Evolutionary conservation across 1,284 basidiomycete genomes (phyloP).

Genomic region (Ustilago crameri): DNA sequence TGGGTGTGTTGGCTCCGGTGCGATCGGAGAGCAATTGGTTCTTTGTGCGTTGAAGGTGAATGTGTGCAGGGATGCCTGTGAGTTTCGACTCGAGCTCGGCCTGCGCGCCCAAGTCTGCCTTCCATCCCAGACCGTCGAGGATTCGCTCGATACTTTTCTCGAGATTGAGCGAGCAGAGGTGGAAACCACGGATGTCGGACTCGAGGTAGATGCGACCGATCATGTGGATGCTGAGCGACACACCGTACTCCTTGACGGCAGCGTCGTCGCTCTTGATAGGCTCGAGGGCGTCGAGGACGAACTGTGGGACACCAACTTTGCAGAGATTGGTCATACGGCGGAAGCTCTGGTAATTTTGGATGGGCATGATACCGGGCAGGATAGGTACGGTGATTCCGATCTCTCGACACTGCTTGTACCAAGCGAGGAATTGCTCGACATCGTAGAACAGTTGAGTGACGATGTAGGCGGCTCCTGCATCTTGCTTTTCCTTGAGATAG

Average conservation of each 20-base stretch:
- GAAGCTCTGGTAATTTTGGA: slow-evolving; percentile 95
- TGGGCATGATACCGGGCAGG: slow-evolving; percentile 96
- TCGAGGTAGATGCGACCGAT: slow-evolving; percentile 74
- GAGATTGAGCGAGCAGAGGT: slow-evolving; percentile 96
- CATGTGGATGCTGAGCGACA: slow-evolving; percentile 74
- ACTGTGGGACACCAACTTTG: slow-evolving; percentile 80
- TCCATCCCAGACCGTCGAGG: slow-evolving; percentile 71
- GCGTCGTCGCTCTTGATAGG: slow-evolving; percentile 82
- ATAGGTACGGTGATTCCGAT: slow-evolving; percentile 89
- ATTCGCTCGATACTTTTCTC: slow-evolving; percentile 95
- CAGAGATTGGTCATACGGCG: slow-evolving; percentile 88
- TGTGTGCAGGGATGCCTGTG: slow-evolving; percentile 18
- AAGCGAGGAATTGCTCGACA: slow-evolving; percentile 72
- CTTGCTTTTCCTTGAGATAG: slow-evolving; percentile 86
- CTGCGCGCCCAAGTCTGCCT: slow-evolving; percentile 23
- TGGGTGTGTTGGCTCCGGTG: slow-evolving; percentile 46
- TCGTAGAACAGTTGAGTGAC: slow-evolving; percentile 99
- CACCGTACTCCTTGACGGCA: slow-evolving; percentile 87
- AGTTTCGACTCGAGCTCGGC: slow-evolving; percentile 15
- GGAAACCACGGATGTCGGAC: slow-evolving; percentile 81
- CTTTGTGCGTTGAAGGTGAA: slow-evolving; percentile 36
- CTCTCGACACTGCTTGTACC: slow-evolving; percentile 49
- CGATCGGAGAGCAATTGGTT: slow-evolving; percentile 50
- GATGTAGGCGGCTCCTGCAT: slow-evolving; percentile 94
- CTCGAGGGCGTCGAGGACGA: slow-evolving; percentile 78